Conservation (phyloP, 2,329 filamentous ascomycete species). For the Xylariaceae sp. region DNA sequence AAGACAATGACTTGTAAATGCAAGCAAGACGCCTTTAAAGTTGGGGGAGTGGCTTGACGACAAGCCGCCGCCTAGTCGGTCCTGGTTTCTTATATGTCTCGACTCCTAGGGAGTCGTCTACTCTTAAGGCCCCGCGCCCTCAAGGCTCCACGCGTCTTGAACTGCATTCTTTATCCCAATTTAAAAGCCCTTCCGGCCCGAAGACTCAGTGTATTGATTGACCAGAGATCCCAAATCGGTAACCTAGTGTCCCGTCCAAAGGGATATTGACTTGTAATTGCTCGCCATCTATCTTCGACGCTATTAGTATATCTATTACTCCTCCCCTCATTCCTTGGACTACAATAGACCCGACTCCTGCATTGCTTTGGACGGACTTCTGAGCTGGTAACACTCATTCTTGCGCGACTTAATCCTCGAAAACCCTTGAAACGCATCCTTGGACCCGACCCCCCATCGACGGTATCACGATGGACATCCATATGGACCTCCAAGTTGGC, state of each 20-base stretch:
- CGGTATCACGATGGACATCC: constrained; percentile 28
- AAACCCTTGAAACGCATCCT: constrained; percentile 17
- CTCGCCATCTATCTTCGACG: constrained; percentile 20
- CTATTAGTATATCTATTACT: constrained; percentile 29
- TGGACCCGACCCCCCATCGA: constrained; percentile 16
- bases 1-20: constrained; percentile 22
- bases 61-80: constrained; percentile 16
- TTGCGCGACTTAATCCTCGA: constrained; percentile 15
- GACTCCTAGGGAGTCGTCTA: not conserved
- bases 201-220: constrained; percentile 30
- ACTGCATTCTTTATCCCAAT: constrained; percentile 29
- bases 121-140: constrained; percentile 10
- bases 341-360: not conserved
- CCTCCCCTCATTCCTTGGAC: constrained; percentile 29
- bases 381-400: constrained; percentile 12
- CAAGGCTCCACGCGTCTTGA: constrained; percentile 19
- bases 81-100: not conserved
- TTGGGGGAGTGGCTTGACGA: constrained; percentile 30
- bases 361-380: not conserved
- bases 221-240: constrained; percentile 27
- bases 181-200: constrained; percentile 28
- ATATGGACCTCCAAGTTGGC: constrained; percentile 35
- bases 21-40: constrained; percentile 24
- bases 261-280: constrained; percentile 12
- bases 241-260: constrained; percentile 19